Base-by-base conservation (phyloP, 1,139 yeast species). In the Yamadazyma atmosphaerica region DNA sequence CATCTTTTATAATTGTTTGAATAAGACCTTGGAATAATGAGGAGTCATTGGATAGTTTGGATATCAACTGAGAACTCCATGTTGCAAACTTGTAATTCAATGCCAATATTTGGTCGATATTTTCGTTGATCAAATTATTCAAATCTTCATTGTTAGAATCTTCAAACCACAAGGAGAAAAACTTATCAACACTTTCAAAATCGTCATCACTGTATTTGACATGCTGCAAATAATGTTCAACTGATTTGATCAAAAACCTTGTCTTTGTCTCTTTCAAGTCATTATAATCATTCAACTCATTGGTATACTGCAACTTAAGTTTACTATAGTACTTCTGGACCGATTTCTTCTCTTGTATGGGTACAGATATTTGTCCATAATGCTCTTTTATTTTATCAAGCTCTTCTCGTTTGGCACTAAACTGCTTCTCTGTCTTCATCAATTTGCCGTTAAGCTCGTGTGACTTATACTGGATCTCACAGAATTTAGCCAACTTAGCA, bases 141-240 rank as follows among this genome's bases (percentile, higher is more conserved):
- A 80, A 55, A 1, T 54, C 59, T 1, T 62, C 72, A 34, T 70
- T 68, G 4, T 56, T 56, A 3, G 80, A 69, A 48, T 76, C 74
- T 42, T 84, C 86, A 31, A 92, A 68, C 96, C 97, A 90, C n/a
- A 90, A 59, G 0, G 94, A 85, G 55, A 90, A 83, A 45, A 90
- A 83, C 39, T 86, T 75, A 49, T 88, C 95, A 36, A 85, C 65
- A 41, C 79, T 83, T 42, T 80, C 83, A 38, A 74, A 78, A 35
- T 74, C 74, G 43, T 67, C 71, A 11, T 63, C 66, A 28, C 72
- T 76, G 32, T 73, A 56, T 17, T 66, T 60, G 22, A 83, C 62
- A 35, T 86, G 68, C 35, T 65, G 68, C 40, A 88, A 55, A 51
- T 84, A 87, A 48, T 75, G 83, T 32, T 69, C 73, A 10, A 85